A percentile compares a stretch with the other conserved stretches of the same genome.
These are phyloP conservation scores for Debaryomycetaceae sp. DNA, from an alignment of 1,139 yeast species.

Conservation along the genomic window DNA sequence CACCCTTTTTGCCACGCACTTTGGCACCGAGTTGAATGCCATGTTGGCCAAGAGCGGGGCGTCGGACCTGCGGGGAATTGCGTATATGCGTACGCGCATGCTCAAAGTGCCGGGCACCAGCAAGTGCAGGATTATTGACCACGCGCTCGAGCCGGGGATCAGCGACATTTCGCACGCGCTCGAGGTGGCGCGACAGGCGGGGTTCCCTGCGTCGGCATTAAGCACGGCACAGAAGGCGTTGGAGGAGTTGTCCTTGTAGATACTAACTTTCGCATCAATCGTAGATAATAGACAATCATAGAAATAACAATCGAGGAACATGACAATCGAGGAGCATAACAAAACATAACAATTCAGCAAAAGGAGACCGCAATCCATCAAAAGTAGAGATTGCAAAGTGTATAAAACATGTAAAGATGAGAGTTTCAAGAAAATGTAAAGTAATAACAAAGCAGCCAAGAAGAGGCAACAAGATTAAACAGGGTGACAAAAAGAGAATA, in stretches of 20 bases:
- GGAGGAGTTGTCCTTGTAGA: conserved; percentile 4
- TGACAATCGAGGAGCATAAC: background rate
- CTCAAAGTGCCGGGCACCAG: conserved; percentile 5
- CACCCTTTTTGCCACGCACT: conserved; percentile 88
- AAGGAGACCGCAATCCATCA: background rate
- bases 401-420: conserved; percentile 5
- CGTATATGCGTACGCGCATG: conserved; percentile 44
- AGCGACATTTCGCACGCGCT: conserved; percentile 73
- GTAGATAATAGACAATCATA: background rate
- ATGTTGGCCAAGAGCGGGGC: conserved; percentile 15
- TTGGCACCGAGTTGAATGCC: conserved; percentile 54
- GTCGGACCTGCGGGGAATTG: conserved; percentile 21
- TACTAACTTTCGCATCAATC: background rate
- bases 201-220: conserved; percentile 61
- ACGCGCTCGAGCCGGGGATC: conserved; percentile 59
- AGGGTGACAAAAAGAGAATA: no score
- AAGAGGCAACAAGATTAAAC: no score
- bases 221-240: conserved; percentile 35
- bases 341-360: background rate
- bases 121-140: conserved; percentile 39
- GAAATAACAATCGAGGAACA: background rate
- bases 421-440: background rate
- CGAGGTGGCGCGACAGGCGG: conserved; percentile 76
- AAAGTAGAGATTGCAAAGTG: conserved; percentile 1
- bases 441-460: background rate